Percentiles rank a stretch among this genome's conserved stretches.
Conservation (phyloP, 225 moss, liverwort and hornwort genomes). For the Pseudoscleropodium purum region DNA sequence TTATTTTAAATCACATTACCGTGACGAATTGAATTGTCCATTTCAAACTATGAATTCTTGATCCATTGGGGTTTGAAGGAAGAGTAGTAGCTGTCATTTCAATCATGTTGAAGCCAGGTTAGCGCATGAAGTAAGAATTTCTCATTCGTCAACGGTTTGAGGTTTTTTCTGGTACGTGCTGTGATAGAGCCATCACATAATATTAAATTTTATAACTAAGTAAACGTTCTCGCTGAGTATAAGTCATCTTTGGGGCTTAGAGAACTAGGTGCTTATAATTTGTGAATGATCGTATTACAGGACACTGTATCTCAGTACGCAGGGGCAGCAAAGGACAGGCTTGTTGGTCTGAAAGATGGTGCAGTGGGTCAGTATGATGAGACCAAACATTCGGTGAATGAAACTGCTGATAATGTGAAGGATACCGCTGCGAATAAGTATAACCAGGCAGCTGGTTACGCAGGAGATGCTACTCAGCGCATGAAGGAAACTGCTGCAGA, state of each 20-base stretch:
- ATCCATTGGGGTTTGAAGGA: no score
- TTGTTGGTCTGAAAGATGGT: conserved; percentile 18
- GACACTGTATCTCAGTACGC: conserved; percentile 26
- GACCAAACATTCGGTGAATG: conserved; percentile 23
- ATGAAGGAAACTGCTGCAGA: conserved; percentile 9
- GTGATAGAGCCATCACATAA: no score
- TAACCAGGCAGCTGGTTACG: conserved; percentile 6
- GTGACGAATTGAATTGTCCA: not conserved
- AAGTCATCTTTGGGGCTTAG: not conserved
- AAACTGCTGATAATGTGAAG: conserved; percentile 14
- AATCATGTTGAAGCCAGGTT: not conserved
- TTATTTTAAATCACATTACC: not conserved
- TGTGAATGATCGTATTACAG: not conserved
- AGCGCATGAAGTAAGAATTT: not conserved
- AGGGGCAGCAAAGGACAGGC: conserved; percentile 20
- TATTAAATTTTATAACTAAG: not conserved
- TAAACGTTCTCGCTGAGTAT: not conserved
- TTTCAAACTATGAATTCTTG: not conserved
- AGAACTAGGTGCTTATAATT: not conserved
- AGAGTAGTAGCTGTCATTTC: not conserved
- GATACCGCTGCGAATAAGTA: conserved; percentile 4
- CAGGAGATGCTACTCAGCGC: not conserved
- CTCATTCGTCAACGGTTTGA: not conserved
- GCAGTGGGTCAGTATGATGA: not conserved
- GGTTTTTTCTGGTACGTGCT: not conserved